These are phyloP conservation scores for Uronychia binucleata DNA, from an alignment of 73 alveolate species.

Conservation along the genomic window DNA sequence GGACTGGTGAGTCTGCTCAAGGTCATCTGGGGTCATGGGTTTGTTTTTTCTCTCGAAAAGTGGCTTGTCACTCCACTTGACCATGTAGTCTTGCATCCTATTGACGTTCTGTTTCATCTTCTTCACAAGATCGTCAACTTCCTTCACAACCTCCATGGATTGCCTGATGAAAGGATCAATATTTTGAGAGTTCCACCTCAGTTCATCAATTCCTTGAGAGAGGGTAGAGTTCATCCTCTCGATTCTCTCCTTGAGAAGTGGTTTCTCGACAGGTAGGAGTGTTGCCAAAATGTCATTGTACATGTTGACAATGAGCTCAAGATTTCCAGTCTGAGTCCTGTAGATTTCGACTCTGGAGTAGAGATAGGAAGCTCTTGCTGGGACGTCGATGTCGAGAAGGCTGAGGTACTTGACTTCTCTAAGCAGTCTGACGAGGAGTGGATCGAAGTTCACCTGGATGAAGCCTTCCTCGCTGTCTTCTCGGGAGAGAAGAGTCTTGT, in stretches of 20 bases:
- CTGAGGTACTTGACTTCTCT: slow-evolving; percentile 99
- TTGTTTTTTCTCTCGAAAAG: slow-evolving; percentile 87
- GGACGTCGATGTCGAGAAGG: slow-evolving; percentile 94
- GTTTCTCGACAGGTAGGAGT: slow-evolving; percentile 98
- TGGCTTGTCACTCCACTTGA: slow-evolving; percentile 73
- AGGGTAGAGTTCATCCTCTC: slow-evolving; percentile 94
- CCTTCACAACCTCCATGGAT: slow-evolving; percentile 84
- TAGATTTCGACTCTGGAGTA: slow-evolving; percentile 89
- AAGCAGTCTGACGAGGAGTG: slow-evolving; percentile 96
- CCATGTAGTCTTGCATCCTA: slow-evolving; percentile 71
- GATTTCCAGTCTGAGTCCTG: slow-evolving; percentile 93
- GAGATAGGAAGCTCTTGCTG: slow-evolving; percentile 95
- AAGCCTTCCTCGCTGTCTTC: slow-evolving; percentile 82
- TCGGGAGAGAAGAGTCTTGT: slow-evolving; percentile 88
- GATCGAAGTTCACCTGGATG: slow-evolving; percentile 98
- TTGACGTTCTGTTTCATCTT: slow-evolving; percentile 84
- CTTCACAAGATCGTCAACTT: slow-evolving; percentile 78
- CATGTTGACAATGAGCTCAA: slow-evolving; percentile 95
- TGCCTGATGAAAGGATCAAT: slow-evolving; percentile 90
- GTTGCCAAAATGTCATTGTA: slow-evolving; percentile 96
- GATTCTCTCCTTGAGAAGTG: slow-evolving; percentile 96
- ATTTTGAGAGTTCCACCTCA: slow-evolving; percentile 97
- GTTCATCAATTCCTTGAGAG: slow-evolving; percentile 96
- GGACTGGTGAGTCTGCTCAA: slow-evolving; percentile 88
- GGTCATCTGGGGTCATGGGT: slow-evolving; percentile 97